Percentiles rank a stretch among this genome's conserved stretches.
These are phyloP conservation scores for Malus sieversii DNA, from an alignment of 306 rosid species.

Conservation along the genomic window DNA sequence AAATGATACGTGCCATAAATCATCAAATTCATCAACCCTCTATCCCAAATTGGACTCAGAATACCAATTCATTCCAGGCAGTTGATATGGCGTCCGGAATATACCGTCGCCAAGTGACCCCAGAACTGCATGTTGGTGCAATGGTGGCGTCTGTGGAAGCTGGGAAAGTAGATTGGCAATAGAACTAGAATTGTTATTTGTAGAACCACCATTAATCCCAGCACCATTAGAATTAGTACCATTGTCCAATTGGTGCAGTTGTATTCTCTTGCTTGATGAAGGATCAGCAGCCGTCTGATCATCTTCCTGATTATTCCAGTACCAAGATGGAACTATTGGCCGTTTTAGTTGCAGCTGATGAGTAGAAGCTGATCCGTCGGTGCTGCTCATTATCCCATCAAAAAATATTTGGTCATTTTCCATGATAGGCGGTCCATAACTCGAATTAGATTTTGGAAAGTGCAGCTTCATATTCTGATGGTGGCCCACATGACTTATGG, in stretches of 20 bases:
- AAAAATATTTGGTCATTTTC: slow-evolving; percentile 45
- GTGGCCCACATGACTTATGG: slow-evolving; percentile 17
- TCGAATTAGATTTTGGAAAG: slow-evolving; percentile 39
- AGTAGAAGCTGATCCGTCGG: slow-evolving; percentile 10
- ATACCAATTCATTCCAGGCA: slow-evolving; percentile 73
- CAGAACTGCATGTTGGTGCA: slow-evolving; percentile 58
- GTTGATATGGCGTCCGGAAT: slow-evolving; percentile 34
- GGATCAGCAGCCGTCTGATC: slow-evolving; percentile 7
- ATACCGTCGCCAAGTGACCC: slow-evolving; percentile 42
- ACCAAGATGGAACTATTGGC: slow-evolving; percentile 25
- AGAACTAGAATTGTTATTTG: slow-evolving; percentile 30
- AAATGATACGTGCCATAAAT: not conserved
- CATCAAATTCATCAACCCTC: not conserved
- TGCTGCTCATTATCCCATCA: slow-evolving; percentile 34
- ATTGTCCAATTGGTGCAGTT: slow-evolving; percentile 34
- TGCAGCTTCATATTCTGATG: slow-evolving; percentile 38
- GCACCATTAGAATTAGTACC: not conserved
- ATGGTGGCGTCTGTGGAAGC: slow-evolving; percentile 58
- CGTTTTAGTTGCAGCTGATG: slow-evolving; percentile 42
- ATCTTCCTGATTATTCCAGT: slow-evolving; percentile 42
- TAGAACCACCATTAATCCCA: not conserved
- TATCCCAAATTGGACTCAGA: slow-evolving; percentile 26
- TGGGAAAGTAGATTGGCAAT: slow-evolving; percentile 58
- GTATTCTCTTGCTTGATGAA: slow-evolving; percentile 37
- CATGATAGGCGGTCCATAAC: slow-evolving; percentile 31